phyloP scores from a whole-genome alignment of 2,329 filamentous ascomycete genomes.

The Teratosphaeriaceae sp. region DNA sequence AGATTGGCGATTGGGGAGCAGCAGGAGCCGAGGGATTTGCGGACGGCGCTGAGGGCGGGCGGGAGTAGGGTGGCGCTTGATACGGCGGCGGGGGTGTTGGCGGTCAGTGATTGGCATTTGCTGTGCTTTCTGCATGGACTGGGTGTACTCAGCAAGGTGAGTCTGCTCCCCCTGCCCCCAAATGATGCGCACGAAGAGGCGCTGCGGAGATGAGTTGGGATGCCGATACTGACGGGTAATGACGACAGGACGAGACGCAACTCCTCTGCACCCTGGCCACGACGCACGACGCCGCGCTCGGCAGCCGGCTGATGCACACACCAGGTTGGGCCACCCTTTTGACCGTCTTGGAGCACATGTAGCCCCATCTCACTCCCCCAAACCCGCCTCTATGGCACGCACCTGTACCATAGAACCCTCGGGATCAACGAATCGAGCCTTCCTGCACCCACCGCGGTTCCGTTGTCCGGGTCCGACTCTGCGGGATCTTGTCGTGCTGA shows the following conservation, averaged over 20 bases:
- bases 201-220: background rate
- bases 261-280: slow-evolving; percentile 81
- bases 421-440: too few species aligned
- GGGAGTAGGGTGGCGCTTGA: slow-evolving; percentile 45
- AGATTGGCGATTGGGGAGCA: slow-evolving; percentile 77
- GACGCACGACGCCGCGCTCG: slow-evolving; percentile 71
- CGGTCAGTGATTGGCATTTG: slow-evolving; percentile 88
- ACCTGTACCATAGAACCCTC: too few species aligned
- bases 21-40: slow-evolving; percentile 67
- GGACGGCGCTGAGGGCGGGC: slow-evolving; percentile 59
- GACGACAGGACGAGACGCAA: slow-evolving; percentile 76
- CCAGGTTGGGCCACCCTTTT: slow-evolving; percentile 92
- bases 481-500: slow-evolving; percentile 9
- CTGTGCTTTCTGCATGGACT: slow-evolving; percentile 79
- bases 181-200: background rate
- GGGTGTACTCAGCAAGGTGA: slow-evolving; percentile 77
- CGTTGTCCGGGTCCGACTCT: slow-evolving; percentile 2
- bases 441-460: too few species aligned
- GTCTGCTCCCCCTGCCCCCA: slow-evolving; percentile 4
- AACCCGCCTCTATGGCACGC: too few species aligned
- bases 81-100: slow-evolving; percentile 56
- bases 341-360: slow-evolving; percentile 62
- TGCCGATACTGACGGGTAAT: slow-evolving; percentile 5
- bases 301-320: slow-evolving; percentile 75
- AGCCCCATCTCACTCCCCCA: slow-evolving; percentile 6